Percentiles rank a stretch among this genome's conserved stretches.
Evolutionary conservation across 106 monocot genomes (phyloP).

Genomic region (Narthecium ossifragum): DNA sequence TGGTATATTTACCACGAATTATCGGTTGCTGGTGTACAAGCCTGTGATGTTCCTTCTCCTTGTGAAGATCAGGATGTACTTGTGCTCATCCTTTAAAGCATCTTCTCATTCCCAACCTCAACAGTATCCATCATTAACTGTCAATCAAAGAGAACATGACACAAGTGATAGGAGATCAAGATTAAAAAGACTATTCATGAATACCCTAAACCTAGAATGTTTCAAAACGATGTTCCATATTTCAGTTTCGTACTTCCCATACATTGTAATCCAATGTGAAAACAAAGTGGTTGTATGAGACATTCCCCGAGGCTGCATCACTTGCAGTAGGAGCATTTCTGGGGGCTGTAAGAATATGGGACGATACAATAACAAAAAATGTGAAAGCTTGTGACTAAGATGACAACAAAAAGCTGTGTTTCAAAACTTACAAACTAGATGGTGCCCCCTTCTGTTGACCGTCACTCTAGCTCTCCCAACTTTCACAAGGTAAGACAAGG

Average conservation of each 20-base stretch:
- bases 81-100: conserved; percentile 74
- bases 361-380: not conserved
- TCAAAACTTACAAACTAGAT: conserved; percentile 51
- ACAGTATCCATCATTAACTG: conserved; percentile 54
- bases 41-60: no score
- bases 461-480: conserved; percentile 64
- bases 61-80: no score
- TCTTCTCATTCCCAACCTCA: conserved; percentile 46
- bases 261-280: conserved; percentile 87
- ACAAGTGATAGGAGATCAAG: not conserved
- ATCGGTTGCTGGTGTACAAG: no score
- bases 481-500: conserved; percentile 74
- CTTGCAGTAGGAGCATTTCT: conserved; percentile 73
- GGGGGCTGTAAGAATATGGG: conserved; percentile 30
- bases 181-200: not conserved
- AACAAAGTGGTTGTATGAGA: conserved; percentile 73
- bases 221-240: no score
- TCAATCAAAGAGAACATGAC: not conserved
- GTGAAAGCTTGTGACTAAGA: not conserved
- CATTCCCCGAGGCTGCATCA: conserved; percentile 58
- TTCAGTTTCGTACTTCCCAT: conserved; percentile 60
- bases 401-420: not conserved
- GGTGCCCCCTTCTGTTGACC: conserved; percentile 31
- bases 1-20: no score
- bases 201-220: not conserved